Evolutionary conservation across 805 yeast genomes (phyloP).

Genomic region (Diddensiella caesifluorescens): DNA sequence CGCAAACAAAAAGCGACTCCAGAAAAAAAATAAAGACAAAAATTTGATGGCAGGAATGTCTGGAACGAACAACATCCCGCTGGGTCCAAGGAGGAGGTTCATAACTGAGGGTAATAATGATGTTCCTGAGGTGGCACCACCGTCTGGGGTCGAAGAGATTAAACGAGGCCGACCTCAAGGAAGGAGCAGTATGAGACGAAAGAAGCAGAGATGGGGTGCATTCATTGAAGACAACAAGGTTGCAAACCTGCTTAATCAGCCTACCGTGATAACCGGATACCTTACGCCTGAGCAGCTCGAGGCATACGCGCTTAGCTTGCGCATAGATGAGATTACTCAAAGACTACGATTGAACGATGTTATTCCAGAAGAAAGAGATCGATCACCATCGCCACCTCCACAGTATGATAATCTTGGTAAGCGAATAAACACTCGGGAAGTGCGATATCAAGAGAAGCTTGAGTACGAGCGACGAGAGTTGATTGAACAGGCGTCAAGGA

Average conservation of each 20-base stretch:
- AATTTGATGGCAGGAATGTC: neutral
- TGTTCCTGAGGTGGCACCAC: neutral
- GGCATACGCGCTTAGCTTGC: constrained; percentile 54
- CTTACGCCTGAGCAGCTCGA: constrained; percentile 75
- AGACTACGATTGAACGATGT: constrained; percentile 48
- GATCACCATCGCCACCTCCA: constrained; percentile 90
- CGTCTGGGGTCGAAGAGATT: neutral
- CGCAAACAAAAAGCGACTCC: too few relatives aligned
- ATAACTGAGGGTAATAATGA: neutral
- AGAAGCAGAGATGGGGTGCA: constrained; percentile 4
- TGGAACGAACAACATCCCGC: constrained; percentile 4
- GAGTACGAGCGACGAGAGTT: constrained; percentile 77
- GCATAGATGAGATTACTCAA: constrained; percentile 76
- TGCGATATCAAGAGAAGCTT: constrained; percentile 50
- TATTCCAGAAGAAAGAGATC: constrained; percentile 42
- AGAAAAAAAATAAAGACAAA: too few relatives aligned
- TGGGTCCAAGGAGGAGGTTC: neutral
- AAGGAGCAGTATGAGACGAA: neutral
- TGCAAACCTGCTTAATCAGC: constrained; percentile 30
- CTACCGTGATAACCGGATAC: constrained; percentile 42
- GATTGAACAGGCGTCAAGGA: constrained; percentile 66
- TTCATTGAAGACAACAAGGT: constrained; percentile 24
- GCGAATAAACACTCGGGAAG: constrained; percentile 79
- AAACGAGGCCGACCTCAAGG: neutral
- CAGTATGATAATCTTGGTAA: constrained; percentile 77